These are phyloP conservation scores for Kluyveromyces dobzhanskii DNA, from an alignment of 805 yeast species.

Conservation along the genomic window DNA sequence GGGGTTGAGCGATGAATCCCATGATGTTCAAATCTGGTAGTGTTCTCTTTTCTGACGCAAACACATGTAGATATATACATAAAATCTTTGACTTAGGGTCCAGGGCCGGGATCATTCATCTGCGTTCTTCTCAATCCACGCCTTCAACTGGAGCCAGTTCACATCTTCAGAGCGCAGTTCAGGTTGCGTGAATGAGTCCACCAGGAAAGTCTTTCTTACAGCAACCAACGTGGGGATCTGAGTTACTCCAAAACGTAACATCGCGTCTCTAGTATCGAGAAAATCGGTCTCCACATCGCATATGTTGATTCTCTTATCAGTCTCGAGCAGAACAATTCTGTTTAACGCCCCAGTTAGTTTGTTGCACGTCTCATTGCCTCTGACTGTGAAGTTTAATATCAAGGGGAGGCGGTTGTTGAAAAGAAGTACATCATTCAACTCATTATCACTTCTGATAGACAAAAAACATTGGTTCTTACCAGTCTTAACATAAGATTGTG, in stretches of 20 bases:
- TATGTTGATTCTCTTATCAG: constrained; percentile 45
- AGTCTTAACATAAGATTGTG: constrained; percentile 8
- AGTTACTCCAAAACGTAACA: constrained; percentile 46
- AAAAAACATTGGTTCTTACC: constrained; percentile 26
- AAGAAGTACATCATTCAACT: constrained; percentile 46
- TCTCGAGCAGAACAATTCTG: constrained; percentile 39
- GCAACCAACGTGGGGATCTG: constrained; percentile 61
- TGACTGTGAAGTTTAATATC: constrained; percentile 59
- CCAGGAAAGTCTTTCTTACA: constrained; percentile 55
- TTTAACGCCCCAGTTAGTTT: constrained; percentile 56
- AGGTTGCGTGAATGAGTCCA: constrained; percentile 31
- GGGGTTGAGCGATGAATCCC: too few relatives aligned
- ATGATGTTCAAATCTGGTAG: too few relatives aligned
- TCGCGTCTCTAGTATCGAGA: constrained; percentile 50
- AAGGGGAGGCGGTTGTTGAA: constrained; percentile 48
- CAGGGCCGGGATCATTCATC: too few relatives aligned
- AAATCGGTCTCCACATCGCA: constrained; percentile 70
- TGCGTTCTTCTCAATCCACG: constrained; percentile 38
- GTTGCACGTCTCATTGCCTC: constrained; percentile 57
- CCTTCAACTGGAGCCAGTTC: constrained; percentile 36
- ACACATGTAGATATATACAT: too few relatives aligned
- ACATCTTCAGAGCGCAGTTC: constrained; percentile 20
- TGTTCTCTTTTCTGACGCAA: too few relatives aligned
- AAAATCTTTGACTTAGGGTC: too few relatives aligned
- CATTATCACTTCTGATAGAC: constrained; percentile 50